Evolutionary conservation across 208 protist genomes (phyloP).

Genomic region (Blechomonas ayalai): DNA sequence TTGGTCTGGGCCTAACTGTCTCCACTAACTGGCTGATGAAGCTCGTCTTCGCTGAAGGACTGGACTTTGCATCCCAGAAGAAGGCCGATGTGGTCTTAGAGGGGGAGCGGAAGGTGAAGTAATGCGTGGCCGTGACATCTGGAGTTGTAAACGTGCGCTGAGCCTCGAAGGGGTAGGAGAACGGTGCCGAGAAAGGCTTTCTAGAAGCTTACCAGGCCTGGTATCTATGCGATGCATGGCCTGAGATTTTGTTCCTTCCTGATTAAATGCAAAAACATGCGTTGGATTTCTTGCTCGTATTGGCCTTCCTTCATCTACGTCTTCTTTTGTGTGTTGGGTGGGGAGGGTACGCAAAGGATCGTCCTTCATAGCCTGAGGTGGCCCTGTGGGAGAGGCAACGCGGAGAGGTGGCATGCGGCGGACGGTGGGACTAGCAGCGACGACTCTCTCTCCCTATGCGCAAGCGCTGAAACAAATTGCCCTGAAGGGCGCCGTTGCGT

Average conservation of each 20-base stretch:
- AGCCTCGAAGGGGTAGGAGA: too few relatives aligned
- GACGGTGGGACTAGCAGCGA: too few relatives aligned
- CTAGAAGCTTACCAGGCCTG: not conserved
- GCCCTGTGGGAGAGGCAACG: too few relatives aligned
- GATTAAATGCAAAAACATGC: not conserved
- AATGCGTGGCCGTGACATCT: constrained; percentile 4
- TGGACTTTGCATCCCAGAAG: constrained; percentile 44
- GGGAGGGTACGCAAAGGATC: not conserved
- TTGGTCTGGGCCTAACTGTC: constrained; percentile 58
- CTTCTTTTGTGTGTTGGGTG: not conserved
- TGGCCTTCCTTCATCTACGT: not conserved
- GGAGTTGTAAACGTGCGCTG: too few relatives aligned
- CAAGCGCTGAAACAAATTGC: constrained; percentile 84
- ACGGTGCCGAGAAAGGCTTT: constrained; percentile 1
- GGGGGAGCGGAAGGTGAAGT: constrained; percentile 10
- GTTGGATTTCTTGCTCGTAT: not conserved
- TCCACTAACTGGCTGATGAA: constrained; percentile 90
- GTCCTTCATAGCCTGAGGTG: too few relatives aligned
- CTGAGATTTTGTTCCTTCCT: too few relatives aligned
- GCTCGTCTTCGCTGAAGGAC: constrained; percentile 53
- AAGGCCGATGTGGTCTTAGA: constrained; percentile 7
- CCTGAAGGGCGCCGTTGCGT: constrained; percentile 54
- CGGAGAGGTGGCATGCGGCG: too few relatives aligned
- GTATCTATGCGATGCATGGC: not conserved
- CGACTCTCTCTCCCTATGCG: constrained; percentile 80